A percentile compares a stretch with the other conserved stretches of the same genome.
phyloP scores from a whole-genome alignment of 345 rosid genomes.

The Hibiscus mutabilis region DNA sequence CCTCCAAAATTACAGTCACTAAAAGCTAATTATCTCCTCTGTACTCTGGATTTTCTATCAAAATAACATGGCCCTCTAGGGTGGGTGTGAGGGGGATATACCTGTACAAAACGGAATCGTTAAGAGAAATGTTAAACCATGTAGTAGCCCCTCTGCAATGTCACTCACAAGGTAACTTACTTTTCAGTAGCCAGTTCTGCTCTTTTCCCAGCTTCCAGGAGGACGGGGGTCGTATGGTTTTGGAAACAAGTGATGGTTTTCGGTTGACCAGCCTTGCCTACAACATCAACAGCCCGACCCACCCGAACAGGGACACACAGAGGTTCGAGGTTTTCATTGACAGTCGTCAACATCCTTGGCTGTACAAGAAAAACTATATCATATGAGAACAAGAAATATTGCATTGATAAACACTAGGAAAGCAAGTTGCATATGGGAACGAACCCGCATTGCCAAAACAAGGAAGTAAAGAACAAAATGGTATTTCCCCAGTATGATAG shows the following conservation, averaged over 20 bases:
- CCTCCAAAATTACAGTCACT: too few relatives aligned
- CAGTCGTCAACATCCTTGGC: conserved; percentile 94
- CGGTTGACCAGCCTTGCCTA: conserved; percentile 98
- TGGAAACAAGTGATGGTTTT: conserved; percentile 96
- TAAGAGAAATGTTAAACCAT: neutral
- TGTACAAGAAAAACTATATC: conserved; percentile 21
- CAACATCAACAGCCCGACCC: conserved; percentile 96
- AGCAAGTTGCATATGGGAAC: neutral
- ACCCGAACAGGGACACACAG: conserved; percentile 83
- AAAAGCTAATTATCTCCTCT: conserved; percentile 37
- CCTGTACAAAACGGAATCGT: conserved; percentile 29
- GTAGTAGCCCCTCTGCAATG: too few relatives aligned
- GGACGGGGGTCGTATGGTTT: conserved; percentile 85
- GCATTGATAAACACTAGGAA: neutral
- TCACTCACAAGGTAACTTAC: conserved; percentile 27
- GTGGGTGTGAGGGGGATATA: conserved; percentile 83
- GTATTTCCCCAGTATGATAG: conserved; percentile 72
- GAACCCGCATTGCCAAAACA: conserved; percentile 92
- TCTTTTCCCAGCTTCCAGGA: conserved; percentile 90
- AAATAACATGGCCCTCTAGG: conserved; percentile 86
- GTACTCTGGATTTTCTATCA: conserved; percentile 80
- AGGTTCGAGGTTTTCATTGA: conserved; percentile 78
- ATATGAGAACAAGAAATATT: neutral
- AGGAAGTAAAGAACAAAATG: conserved; percentile 87
- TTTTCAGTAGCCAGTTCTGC: conserved; percentile 95